phyloP scores from a whole-genome alignment of 1,139 yeast genomes.

The Kluyveromyces marxianus region DNA sequence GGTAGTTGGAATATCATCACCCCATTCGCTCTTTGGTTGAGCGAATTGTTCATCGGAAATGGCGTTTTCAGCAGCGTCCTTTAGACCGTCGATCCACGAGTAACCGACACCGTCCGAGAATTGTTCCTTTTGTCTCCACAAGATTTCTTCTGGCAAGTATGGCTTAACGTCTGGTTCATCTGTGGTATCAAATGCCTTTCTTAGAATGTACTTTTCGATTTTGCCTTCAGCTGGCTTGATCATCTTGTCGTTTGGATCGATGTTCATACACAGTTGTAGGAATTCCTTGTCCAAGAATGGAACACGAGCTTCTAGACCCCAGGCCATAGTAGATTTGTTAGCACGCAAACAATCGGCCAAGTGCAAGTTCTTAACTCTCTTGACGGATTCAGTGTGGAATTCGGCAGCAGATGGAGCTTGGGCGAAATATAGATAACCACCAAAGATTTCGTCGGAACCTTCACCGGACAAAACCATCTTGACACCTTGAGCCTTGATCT shows the following conservation, averaged over 20 bases:
- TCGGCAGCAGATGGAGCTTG: slow-evolving; percentile 88
- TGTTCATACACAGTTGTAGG: slow-evolving; percentile 88
- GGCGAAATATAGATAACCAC: slow-evolving; percentile 96
- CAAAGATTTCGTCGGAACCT: slow-evolving; percentile 98
- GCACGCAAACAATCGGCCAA: slow-evolving; percentile 97
- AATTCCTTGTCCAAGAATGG: slow-evolving; percentile 95
- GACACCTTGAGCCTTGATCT: slow-evolving; percentile 98
- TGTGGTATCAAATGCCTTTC: slow-evolving; percentile 92
- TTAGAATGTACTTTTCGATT: slow-evolving; percentile 88
- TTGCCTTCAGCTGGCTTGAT: slow-evolving; percentile 60
- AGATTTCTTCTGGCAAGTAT: slow-evolving; percentile 89
- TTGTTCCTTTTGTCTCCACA: slow-evolving; percentile 99
- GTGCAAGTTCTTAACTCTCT: slow-evolving; percentile 95
- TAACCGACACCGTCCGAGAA: slow-evolving; percentile 99
- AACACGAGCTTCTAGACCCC: slow-evolving; percentile 99
- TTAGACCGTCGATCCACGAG: slow-evolving; percentile 97
- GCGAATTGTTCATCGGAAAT: slow-evolving; percentile 86
- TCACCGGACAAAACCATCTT: slow-evolving; percentile 99
- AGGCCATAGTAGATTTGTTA: slow-evolving; percentile 98
- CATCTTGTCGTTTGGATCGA: slow-evolving; percentile 85
- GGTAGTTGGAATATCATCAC: slow-evolving; percentile 85
- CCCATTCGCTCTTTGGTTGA: slow-evolving; percentile 93
- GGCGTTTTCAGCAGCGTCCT: slow-evolving; percentile 85
- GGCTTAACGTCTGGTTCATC: slow-evolving; percentile 64
- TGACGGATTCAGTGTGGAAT: slow-evolving; percentile 92